A percentile compares a stretch with the other conserved stretches of the same genome.
phyloP scores from a whole-genome alignment of 176 grass and related monocot species.

The Luzula sylvatica region DNA sequence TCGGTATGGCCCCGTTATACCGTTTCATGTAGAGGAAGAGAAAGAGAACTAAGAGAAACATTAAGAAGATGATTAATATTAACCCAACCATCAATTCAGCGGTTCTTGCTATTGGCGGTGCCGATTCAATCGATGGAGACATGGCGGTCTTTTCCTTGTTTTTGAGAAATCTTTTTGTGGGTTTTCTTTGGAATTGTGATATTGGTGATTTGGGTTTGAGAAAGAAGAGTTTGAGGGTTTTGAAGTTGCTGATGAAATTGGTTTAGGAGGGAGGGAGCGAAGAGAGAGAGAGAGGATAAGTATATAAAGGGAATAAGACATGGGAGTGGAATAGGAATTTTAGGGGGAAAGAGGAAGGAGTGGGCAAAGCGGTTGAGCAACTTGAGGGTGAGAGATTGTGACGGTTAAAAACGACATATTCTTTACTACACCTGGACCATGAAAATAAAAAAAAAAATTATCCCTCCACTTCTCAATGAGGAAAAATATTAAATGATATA shows the following conservation, averaged over 20 bases:
- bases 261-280: slow-evolving; percentile 14
- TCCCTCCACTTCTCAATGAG: too few species aligned
- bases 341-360: background rate
- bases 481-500: too few species aligned
- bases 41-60: slow-evolving; percentile 57
- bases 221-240: too few species aligned
- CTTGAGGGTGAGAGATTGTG: slow-evolving; percentile 21
- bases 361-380: slow-evolving; percentile 18
- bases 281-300: background rate
- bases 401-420: background rate
- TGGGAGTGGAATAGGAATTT: slow-evolving; percentile 1
- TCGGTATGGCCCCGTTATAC: slow-evolving; percentile 36
- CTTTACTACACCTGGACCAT: background rate
- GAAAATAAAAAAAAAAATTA: background rate
- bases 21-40: slow-evolving; percentile 58
- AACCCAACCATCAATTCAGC: slow-evolving; percentile 17
- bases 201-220: background rate
- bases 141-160: too few species aligned
- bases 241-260: slow-evolving; percentile 4
- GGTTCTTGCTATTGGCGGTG: background rate
- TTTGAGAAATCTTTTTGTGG: too few species aligned
- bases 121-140: background rate
- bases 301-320: slow-evolving; percentile 16
- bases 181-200: background rate
- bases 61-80: slow-evolving; percentile 39